Percentiles rank a stretch among this genome's conserved stretches.
Conservation (phyloP, 345 rosid genomes). For the Rubroshorea leprosula region DNA sequence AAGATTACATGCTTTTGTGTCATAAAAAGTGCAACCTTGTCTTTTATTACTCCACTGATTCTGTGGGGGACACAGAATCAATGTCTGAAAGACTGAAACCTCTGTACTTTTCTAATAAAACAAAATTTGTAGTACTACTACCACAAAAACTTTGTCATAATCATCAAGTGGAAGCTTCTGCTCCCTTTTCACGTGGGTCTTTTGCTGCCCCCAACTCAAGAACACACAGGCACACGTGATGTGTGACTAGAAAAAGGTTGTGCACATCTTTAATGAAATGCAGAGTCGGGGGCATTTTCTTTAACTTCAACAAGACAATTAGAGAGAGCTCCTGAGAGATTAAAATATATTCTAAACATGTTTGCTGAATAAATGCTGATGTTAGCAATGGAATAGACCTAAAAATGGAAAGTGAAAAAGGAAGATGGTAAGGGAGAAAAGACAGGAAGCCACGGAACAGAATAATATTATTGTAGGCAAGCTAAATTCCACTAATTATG, state of each 20-base stretch:
- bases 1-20: constrained; percentile 12
- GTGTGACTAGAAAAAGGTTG: constrained; percentile 8
- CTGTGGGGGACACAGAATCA: constrained; percentile 20
- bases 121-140: constrained; percentile 9
- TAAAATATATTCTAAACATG: too few relatives aligned
- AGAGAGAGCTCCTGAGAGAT: too few relatives aligned
- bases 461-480: constrained; percentile 7
- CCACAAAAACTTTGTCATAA: too few relatives aligned
- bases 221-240: too few relatives aligned
- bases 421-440: neutral
- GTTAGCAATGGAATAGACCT: constrained; percentile 9
- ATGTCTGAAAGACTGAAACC: constrained; percentile 15
- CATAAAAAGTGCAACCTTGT: constrained; percentile 24
- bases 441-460: neutral
- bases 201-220: constrained; percentile 21
- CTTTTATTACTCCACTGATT: constrained; percentile 11
- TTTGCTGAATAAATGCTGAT: too few relatives aligned
- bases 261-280: neutral
- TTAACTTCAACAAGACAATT: neutral
- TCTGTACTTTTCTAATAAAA: constrained; percentile 28
- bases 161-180: constrained; percentile 15
- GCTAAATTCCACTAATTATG: constrained; percentile 28
- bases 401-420: constrained; percentile 4
- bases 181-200: constrained; percentile 21
- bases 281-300: constrained; percentile 5